These are phyloP conservation scores for Xylariaceae sp. DNA, from an alignment of 2,329 filamentous ascomycete species.

Conservation along the genomic window DNA sequence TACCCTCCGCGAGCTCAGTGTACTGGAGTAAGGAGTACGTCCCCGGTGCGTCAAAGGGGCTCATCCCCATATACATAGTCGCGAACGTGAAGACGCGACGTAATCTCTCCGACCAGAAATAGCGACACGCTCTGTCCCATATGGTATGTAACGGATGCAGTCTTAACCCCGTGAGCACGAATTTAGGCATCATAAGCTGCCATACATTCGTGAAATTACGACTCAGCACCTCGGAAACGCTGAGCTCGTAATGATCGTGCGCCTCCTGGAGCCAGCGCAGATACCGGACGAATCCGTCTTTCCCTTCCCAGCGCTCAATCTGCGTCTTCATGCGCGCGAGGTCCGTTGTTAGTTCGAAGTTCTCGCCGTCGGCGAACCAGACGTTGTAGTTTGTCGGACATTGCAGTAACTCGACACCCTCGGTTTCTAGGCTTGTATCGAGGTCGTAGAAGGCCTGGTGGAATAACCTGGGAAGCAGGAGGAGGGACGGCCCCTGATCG, in stretches of 20 bases:
- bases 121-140: constrained; percentile 58
- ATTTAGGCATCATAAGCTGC: constrained; percentile 52
- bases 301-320: constrained; percentile 68
- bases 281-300: constrained; percentile 65
- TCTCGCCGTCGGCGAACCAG: constrained; percentile 64
- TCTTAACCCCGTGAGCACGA: constrained; percentile 53
- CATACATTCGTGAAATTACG: constrained; percentile 60
- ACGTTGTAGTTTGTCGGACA: constrained; percentile 73
- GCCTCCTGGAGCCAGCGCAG: constrained; percentile 61
- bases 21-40: constrained; percentile 72
- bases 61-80: constrained; percentile 82
- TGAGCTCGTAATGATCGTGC: constrained; percentile 65
- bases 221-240: constrained; percentile 58
- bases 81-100: constrained; percentile 70
- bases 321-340: constrained; percentile 64
- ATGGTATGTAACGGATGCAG: constrained; percentile 69
- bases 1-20: constrained; percentile 68
- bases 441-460: constrained; percentile 64
- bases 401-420: constrained; percentile 63
- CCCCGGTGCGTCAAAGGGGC: constrained; percentile 67
- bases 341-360: constrained; percentile 62
- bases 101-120: constrained; percentile 65
- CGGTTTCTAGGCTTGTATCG: constrained; percentile 57
- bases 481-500: constrained; percentile 70
- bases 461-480: constrained; percentile 67